Evolutionary conservation across 129 eudicot genomes (phyloP).

Genomic region (Arctium lappa): DNA sequence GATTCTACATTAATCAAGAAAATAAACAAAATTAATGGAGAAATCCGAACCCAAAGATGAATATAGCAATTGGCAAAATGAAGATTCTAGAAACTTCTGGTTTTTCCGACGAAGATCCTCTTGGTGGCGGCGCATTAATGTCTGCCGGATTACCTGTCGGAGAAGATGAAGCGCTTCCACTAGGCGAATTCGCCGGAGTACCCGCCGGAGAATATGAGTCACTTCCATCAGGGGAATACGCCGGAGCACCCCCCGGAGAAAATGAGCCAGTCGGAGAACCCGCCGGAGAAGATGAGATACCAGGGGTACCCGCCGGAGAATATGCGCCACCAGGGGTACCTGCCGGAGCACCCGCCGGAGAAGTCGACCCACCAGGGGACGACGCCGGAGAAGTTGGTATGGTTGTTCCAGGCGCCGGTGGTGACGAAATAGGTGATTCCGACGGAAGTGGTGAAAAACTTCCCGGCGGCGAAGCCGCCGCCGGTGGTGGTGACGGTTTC

Average conservation of each 20-base stretch:
- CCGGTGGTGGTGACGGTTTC: constrained; percentile 15
- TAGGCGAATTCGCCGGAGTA: constrained; percentile 5
- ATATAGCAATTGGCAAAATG: background rate
- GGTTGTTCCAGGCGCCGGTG: constrained; percentile 6
- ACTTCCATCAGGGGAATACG: background rate
- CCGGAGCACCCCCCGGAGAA: background rate
- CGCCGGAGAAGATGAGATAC: constrained; percentile 13
- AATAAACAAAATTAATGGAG: constrained; percentile 4
- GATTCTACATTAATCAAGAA: background rate
- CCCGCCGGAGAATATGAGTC: background rate
- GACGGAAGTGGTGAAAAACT: background rate
- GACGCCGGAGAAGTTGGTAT: background rate
- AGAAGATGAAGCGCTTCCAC: constrained; percentile 13
- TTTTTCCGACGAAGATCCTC: background rate
- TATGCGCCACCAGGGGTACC: constrained; percentile 5
- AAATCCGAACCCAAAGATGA: constrained; percentile 1
- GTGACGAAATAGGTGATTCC: background rate
- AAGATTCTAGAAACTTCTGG: background rate
- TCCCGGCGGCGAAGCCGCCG: constrained; percentile 20
- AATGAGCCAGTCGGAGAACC: background rate
- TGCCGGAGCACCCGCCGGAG: background rate
- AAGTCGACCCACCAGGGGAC: background rate
- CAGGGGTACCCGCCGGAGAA: constrained; percentile 11
- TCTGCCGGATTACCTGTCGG: constrained; percentile 19
- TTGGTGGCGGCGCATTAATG: constrained; percentile 14